Conservation (phyloP, 176 grass and related monocot genomes). For the Carex kokanica region DNA sequence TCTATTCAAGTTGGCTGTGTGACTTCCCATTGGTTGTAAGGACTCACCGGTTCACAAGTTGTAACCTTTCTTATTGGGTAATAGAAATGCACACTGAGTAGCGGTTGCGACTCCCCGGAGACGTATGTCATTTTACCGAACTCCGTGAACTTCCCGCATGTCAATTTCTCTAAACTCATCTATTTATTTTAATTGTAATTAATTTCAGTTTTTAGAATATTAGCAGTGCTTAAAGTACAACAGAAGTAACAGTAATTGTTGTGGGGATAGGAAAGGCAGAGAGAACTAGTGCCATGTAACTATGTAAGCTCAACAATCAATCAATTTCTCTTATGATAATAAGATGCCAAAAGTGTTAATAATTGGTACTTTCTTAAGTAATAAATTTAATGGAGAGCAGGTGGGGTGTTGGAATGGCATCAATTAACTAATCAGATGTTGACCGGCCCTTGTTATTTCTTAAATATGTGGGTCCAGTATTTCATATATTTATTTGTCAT, state of each 20-base stretch:
- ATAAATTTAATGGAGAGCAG: conserved; percentile 16
- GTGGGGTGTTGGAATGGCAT: conserved; percentile 21
- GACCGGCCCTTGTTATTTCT: neutral
- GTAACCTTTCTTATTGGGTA: too few relatives aligned
- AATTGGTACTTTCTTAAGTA: neutral
- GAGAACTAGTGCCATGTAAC: neutral
- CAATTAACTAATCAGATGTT: conserved; percentile 24
- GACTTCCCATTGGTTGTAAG: too few relatives aligned
- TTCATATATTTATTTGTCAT: neutral
- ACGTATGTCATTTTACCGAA: too few relatives aligned
- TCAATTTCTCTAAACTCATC: too few relatives aligned
- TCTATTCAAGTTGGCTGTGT: too few relatives aligned
- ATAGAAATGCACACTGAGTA: too few relatives aligned
- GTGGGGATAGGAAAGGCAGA: neutral
- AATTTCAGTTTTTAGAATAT: too few relatives aligned
- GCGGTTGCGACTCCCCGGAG: too few relatives aligned
- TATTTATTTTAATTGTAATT: too few relatives aligned
- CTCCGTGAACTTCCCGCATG: too few relatives aligned
- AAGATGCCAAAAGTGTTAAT: conserved; percentile 9
- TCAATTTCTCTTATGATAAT: neutral
- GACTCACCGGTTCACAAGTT: too few relatives aligned
- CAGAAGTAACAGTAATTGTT: neutral
- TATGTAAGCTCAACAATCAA: neutral
- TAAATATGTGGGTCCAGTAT: neutral
- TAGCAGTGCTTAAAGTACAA: too few relatives aligned